Evolutionary conservation across 2,329 filamentous ascomycete species (phyloP), one percentile per base, ranked within the genome.

Genomic region (Alternaria sp.): DNA sequence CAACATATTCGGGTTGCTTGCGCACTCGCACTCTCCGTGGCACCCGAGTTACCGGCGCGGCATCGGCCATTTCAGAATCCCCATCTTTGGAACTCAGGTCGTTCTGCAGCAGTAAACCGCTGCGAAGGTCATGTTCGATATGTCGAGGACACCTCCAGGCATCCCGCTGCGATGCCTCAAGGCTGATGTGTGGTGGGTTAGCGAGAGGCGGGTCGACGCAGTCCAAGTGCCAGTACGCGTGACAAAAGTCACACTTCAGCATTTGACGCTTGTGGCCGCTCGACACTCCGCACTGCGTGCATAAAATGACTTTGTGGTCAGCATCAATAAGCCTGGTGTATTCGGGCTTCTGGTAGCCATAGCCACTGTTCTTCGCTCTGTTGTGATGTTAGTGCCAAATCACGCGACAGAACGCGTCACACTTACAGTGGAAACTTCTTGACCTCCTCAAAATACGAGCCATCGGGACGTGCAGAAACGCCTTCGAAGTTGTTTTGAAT

Each of bases 141-240:
- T 99, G 96, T 67, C 92, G 89, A 54, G 95, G 95, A 76, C 96
- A 99, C 80, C 89, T 91, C 93, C 94, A 99, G 59, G 89, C 91
- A 73, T 84, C 83, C 50, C 90, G 89, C 55, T 90, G 85, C 55
- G 84, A 84, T 68, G 84, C 84, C 55, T 86, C 76, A 50, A 75
- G 70, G 64, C 71, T 74, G 61, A 80, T 76, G 58, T 89, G 86
- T 11, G 94, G 94, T 43, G 93, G 92, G 59, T 92, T 89, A 33
- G 94, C 89, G 75, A 94, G 82, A 33, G 95, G 94, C 26, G 93
- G 92, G 75, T 96, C 90, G 15, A 97, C 84, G 80, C 96, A 99
- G 80, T 98, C 95, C 55, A 97, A 84, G 82, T 99, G 96, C 92
- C 94, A 99, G 75, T 90, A 87, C 33, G 93, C 86, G 12, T 88